These are phyloP conservation scores for Piloderma croceum DNA, from an alignment of 768 basidiomycete species.

Conservation along the genomic window DNA sequence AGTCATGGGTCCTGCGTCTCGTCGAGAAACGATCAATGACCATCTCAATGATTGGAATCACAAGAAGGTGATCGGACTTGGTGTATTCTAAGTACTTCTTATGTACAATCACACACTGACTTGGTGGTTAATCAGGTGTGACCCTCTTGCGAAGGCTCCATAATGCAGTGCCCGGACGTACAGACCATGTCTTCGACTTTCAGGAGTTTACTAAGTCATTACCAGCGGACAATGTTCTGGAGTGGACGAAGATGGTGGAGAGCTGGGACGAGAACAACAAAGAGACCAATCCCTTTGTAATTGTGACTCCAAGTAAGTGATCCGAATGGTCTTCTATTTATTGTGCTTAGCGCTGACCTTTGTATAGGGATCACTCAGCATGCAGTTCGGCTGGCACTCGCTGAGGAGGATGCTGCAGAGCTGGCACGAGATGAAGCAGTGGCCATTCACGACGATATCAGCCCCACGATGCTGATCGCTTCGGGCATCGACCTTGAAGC, in stretches of 20 bases:
- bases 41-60: conserved; percentile 12
- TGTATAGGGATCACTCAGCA: conserved; percentile 9
- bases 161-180: not conserved
- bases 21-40: conserved; percentile 13
- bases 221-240: not conserved
- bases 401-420: conserved; percentile 17
- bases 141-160: conserved; percentile 1
- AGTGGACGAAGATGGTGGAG: conserved; percentile 17
- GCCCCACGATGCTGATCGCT: conserved; percentile 22
- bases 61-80: conserved; percentile 5
- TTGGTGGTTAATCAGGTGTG: no score
- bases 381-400: conserved; percentile 16
- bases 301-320: conserved; percentile 8
- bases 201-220: not conserved
- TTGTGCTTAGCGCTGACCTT: not conserved
- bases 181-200: not conserved
- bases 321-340: not conserved
- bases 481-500: conserved; percentile 30
- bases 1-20: conserved; percentile 12
- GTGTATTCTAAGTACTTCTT: conserved; percentile 2
- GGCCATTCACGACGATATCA: conserved; percentile 4
- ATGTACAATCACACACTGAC: no score
- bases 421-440: not conserved
- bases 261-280: conserved; percentile 19
- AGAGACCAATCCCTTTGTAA: conserved; percentile 16